Evolutionary conservation across 768 basidiomycete genomes (phyloP).

Genomic region (Boletellus ananas): DNA sequence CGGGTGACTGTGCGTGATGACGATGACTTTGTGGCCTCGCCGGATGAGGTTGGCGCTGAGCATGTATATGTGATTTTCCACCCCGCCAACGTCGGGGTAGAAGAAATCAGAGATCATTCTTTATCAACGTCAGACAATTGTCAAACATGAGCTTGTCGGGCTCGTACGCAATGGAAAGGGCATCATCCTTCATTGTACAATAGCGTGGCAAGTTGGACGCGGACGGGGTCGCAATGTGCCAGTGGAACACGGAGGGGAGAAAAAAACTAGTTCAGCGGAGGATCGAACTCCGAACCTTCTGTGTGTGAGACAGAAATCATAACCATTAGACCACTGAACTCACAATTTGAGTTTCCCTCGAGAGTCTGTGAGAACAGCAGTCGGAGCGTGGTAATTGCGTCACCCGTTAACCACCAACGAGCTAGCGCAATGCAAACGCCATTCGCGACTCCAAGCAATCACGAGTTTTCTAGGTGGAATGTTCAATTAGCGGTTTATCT

Average conservation of each 20-base stretch:
- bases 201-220: background rate
- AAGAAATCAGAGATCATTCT: constrained; percentile 99
- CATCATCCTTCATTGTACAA: constrained; percentile 24
- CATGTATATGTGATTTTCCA: constrained; percentile 96
- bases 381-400: too few species aligned
- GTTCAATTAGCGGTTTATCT: too few species aligned
- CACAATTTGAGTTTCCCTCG: background rate
- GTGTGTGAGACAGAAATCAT: constrained; percentile 38
- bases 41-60: constrained; percentile 78
- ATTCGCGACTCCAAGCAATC: too few species aligned
- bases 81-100: constrained; percentile 89
- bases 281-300: constrained; percentile 37
- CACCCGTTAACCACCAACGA: too few species aligned
- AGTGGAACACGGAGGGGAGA: too few species aligned
- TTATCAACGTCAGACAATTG: background rate
- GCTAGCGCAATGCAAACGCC: too few species aligned
- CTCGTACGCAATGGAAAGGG: constrained; percentile 30
- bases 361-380: too few species aligned
- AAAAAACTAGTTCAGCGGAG: constrained; percentile 33
- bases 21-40: constrained; percentile 88
- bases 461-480: too few species aligned
- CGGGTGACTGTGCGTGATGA: constrained; percentile 90
- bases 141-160: background rate
- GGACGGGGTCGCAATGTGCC: too few species aligned
- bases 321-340: constrained; percentile 38